Conservation (phyloP, 1,284 basidiomycete species). For the Cryptococcus sp. region DNA sequence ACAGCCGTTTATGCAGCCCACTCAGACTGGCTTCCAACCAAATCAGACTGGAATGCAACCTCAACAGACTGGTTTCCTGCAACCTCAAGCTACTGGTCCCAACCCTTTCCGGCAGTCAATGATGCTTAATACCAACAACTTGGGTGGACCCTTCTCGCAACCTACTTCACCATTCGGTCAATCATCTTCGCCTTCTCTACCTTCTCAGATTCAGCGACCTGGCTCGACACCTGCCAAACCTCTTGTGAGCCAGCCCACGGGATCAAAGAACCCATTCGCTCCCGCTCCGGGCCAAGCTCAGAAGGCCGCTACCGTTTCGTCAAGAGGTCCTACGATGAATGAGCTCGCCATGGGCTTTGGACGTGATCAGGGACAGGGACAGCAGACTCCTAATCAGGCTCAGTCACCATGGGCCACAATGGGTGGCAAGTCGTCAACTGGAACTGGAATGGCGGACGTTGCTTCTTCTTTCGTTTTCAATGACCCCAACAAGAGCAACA, state of each 20-base stretch:
- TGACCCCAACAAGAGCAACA: neutral
- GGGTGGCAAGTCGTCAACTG: neutral
- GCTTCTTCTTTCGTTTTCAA: constrained; percentile 42
- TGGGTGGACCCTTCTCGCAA: constrained; percentile 20
- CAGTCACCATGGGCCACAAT: neutral
- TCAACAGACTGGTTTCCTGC: constrained; percentile 54
- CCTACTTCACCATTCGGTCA: constrained; percentile 21
- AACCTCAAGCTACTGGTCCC: constrained; percentile 68
- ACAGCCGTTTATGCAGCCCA: constrained; percentile 52
- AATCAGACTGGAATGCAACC: constrained; percentile 18
- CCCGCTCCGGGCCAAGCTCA: constrained; percentile 55
- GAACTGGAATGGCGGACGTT: constrained; percentile 36
- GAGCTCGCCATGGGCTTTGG: constrained; percentile 62
- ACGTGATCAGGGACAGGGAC: constrained; percentile 1
- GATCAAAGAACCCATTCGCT: constrained; percentile 93
- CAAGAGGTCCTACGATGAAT: constrained; percentile 72
- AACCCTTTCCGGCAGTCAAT: constrained; percentile 63
- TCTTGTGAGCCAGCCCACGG: constrained; percentile 85
- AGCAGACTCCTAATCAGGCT: neutral
- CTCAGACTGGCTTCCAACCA: constrained; percentile 24
- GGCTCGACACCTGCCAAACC: constrained; percentile 41
- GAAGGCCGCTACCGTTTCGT: constrained; percentile 53
- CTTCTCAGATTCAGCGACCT: constrained; percentile 20
- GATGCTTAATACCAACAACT: constrained; percentile 17
- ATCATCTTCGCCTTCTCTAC: constrained; percentile 32